Evolutionary conservation across 2,329 filamentous ascomycete species (phyloP).

Genomic region (Pleomassaria siparia): DNA sequence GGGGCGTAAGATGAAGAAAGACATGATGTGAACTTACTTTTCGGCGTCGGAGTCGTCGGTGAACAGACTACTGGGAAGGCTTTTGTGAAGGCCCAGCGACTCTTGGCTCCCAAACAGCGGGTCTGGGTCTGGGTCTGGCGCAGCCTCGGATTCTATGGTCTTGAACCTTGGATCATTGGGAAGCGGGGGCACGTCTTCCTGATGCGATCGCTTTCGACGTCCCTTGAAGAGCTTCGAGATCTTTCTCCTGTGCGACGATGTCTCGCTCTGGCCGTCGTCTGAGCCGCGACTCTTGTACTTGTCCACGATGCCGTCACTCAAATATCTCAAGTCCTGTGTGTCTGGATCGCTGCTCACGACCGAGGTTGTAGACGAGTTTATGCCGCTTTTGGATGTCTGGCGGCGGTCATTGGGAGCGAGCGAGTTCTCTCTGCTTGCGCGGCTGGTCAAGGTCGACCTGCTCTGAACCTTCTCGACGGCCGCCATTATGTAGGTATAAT

Average conservation of each 20-base stretch:
- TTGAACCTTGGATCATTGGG: conserved; percentile 2
- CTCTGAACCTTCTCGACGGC: conserved; percentile 24
- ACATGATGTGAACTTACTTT: conserved; percentile 45
- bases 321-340: conserved; percentile 20
- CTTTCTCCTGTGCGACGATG: conserved; percentile 45
- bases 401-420: conserved; percentile 24
- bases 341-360: conserved; percentile 30
- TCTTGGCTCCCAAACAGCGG: conserved; percentile 37
- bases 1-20: conserved; percentile 7
- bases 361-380: conserved; percentile 33
- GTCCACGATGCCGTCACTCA: conserved; percentile 45
- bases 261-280: conserved; percentile 44
- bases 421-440: conserved; percentile 22
- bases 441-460: conserved; percentile 21
- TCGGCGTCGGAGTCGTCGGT: conserved; percentile 55
- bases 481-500: conserved; percentile 14
- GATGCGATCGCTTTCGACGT: conserved; percentile 41
- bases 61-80: conserved; percentile 51
- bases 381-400: conserved; percentile 25
- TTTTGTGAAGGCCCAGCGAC: conserved; percentile 47
- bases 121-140: conserved; percentile 6
- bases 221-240: conserved; percentile 58
- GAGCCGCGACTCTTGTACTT: conserved; percentile 42
- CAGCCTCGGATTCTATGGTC: neutral
- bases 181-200: conserved; percentile 32